phyloP scores from a whole-genome alignment of 2,329 filamentous ascomycete species.

The Colletotrichum truncatum region DNA sequence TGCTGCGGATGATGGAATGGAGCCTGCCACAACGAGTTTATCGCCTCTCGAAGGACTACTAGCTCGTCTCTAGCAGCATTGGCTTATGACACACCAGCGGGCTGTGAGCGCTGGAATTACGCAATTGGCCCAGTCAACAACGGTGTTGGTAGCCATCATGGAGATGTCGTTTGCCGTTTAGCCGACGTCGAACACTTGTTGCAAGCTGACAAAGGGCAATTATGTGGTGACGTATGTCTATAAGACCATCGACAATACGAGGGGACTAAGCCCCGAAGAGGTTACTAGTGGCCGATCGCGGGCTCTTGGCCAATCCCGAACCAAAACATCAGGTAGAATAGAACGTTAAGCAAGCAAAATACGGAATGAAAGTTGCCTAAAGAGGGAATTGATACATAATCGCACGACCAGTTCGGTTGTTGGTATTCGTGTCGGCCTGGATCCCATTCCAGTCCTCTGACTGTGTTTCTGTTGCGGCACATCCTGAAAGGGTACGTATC shows the following conservation, averaged over 20 bases:
- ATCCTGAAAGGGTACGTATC: too few species aligned
- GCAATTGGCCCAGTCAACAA: constrained; percentile 66
- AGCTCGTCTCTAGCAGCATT: constrained; percentile 61
- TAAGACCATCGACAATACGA: constrained; percentile 62
- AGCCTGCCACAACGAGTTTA: constrained; percentile 41
- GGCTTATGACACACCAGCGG: constrained; percentile 67
- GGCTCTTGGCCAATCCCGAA: background rate
- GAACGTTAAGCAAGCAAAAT: background rate
- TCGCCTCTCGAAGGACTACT: constrained; percentile 56
- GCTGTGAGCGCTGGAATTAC: constrained; percentile 54
- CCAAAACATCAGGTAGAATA: background rate
- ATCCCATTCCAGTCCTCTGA: background rate
- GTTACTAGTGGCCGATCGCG: background rate
- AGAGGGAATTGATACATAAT: constrained; percentile 35
- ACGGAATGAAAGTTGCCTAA: too few species aligned
- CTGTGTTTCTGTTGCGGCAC: too few species aligned
- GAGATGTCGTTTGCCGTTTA: constrained; percentile 64
- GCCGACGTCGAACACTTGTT: constrained; percentile 64
- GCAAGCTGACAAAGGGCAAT: background rate
- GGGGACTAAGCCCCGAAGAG: constrained; percentile 50
- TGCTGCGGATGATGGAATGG: constrained; percentile 1
- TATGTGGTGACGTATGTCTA: constrained; percentile 60
- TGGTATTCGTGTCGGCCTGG: background rate
- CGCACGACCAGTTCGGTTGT: constrained; percentile 66
- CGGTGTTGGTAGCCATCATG: constrained; percentile 65